Evolutionary conservation across 257 asterid genomes (phyloP).

Genomic region (Mitragyna speciosa): DNA sequence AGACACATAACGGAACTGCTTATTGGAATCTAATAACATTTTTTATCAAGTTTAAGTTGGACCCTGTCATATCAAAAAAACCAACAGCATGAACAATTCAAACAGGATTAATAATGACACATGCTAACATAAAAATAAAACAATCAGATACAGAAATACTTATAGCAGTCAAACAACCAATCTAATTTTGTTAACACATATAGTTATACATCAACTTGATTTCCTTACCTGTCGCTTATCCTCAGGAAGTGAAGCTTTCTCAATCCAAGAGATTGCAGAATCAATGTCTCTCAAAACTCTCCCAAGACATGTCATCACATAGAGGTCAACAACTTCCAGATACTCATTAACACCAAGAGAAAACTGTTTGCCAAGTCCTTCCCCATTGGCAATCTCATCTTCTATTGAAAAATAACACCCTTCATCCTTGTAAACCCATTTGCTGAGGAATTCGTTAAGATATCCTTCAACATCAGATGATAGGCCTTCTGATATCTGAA

Average conservation of each 20-base stretch:
- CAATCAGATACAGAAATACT: not conserved
- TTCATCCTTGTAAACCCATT: conserved; percentile 54
- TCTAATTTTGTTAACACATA: not conserved
- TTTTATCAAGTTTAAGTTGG: not conserved
- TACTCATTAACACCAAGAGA: conserved; percentile 56
- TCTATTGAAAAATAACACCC: conserved; percentile 41
- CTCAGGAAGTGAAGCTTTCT: conserved; percentile 62
- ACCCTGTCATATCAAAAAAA: not conserved
- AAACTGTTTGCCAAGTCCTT: conserved; percentile 33
- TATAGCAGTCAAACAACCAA: not conserved
- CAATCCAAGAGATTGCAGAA: conserved; percentile 81
- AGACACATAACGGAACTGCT: not conserved
- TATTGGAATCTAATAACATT: not conserved
- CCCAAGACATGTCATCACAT: conserved; percentile 59
- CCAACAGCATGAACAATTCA: not conserved
- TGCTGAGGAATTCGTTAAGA: conserved; percentile 69
- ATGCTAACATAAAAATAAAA: not conserved
- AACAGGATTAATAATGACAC: not conserved
- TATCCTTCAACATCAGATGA: conserved; percentile 45
- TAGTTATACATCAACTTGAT: not conserved
- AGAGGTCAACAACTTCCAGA: conserved; percentile 74
- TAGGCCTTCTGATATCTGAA: conserved; percentile 59
- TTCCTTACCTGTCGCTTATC: conserved; percentile 76
- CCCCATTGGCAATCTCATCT: conserved; percentile 26
- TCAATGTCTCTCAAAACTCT: conserved; percentile 43